Evolutionary conservation across 352 stramenopile species (phyloP).

Genomic region (Globisporangium barbulae): DNA sequence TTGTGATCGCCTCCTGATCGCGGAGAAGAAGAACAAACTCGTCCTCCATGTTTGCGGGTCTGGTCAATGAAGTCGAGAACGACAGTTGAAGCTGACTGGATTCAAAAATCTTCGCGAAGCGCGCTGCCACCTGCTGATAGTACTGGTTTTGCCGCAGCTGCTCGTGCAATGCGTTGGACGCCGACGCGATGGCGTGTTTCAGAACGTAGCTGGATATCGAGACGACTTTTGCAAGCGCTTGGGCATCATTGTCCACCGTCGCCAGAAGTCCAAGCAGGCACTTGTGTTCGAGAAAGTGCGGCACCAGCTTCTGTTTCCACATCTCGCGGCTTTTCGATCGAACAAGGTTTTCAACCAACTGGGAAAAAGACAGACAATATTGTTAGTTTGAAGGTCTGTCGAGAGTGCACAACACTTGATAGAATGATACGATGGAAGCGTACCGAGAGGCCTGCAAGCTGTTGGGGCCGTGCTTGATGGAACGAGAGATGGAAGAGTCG

Average conservation of each 20-base stretch:
- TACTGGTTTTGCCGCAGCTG: slow-evolving; percentile 23
- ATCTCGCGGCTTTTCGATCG: slow-evolving; percentile 13
- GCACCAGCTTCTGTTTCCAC: slow-evolving; percentile 21
- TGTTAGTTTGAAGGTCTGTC: background rate
- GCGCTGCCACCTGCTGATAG: slow-evolving; percentile 19
- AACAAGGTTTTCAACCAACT: slow-evolving; percentile 30
- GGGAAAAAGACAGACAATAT: background rate
- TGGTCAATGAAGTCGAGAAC: background rate
- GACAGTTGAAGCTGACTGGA: slow-evolving; percentile 11
- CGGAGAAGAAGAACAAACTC: background rate
- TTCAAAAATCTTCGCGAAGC: slow-evolving; percentile 7
- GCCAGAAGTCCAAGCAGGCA: slow-evolving; percentile 24
- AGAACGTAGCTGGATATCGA: slow-evolving; percentile 19
- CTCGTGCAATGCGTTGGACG: slow-evolving; percentile 23
- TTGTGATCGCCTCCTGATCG: slow-evolving; percentile 25
- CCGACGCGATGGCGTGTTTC: slow-evolving; percentile 14
- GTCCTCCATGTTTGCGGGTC: background rate
- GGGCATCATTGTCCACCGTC: slow-evolving; percentile 15
- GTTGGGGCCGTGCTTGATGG: slow-evolving; percentile 6
- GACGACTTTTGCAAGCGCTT: slow-evolving; percentile 21
- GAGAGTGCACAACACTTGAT: no score
- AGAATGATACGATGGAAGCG: background rate
- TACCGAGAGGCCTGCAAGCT: slow-evolving; percentile 22
- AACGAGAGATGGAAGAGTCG: slow-evolving; percentile 47
- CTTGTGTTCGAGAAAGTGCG: slow-evolving; percentile 24